Conservation (phyloP, 495 filamentous ascomycete genomes). For the Darksidea phi region DNA sequence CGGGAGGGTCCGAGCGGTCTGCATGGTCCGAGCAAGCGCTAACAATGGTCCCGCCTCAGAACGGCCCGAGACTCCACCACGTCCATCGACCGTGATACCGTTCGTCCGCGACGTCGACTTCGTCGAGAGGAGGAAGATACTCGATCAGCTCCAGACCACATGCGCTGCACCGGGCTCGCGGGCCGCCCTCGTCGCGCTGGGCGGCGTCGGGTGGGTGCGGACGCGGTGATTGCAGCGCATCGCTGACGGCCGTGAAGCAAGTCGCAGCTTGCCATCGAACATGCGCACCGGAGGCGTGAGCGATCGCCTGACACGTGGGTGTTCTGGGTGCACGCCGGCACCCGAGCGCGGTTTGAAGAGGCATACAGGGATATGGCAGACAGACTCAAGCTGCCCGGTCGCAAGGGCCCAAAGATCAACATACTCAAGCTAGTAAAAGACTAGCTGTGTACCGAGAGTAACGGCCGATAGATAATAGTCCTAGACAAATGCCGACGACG, state of each 20-base stretch:
- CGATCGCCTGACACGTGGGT: slow-evolving; percentile 6
- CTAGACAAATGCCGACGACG: slow-evolving; percentile 24
- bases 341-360: slow-evolving; percentile 10
- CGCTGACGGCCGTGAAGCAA: slow-evolving; percentile 5
- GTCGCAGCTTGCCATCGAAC: slow-evolving; percentile 24
- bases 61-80: too few relatives aligned
- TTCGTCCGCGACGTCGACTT: too few relatives aligned
- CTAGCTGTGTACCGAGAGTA: slow-evolving; percentile 24
- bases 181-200: slow-evolving; percentile 39
- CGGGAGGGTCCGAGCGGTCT: too few relatives aligned
- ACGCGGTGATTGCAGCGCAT: not conserved
- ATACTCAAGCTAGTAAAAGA: slow-evolving; percentile 12
- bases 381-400: slow-evolving; percentile 8
- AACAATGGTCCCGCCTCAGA: too few relatives aligned
- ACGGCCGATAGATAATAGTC: slow-evolving; percentile 26
- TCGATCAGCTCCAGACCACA: too few relatives aligned
- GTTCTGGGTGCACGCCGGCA: slow-evolving; percentile 28
- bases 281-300: slow-evolving; percentile 3
- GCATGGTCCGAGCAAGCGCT: too few relatives aligned
- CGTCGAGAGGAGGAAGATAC: too few relatives aligned
- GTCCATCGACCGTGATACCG: too few relatives aligned
- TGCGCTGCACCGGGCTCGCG: slow-evolving; percentile 4
- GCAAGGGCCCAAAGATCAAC: slow-evolving; percentile 6
- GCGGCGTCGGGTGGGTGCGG: slow-evolving; percentile 50
- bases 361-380: slow-evolving; percentile 14